A percentile compares a stretch with the other conserved stretches of the same genome.
These are phyloP conservation scores for Heterobasidion irregulare DNA, from an alignment of 1,284 basidiomycete genomes.

Conservation along the genomic window DNA sequence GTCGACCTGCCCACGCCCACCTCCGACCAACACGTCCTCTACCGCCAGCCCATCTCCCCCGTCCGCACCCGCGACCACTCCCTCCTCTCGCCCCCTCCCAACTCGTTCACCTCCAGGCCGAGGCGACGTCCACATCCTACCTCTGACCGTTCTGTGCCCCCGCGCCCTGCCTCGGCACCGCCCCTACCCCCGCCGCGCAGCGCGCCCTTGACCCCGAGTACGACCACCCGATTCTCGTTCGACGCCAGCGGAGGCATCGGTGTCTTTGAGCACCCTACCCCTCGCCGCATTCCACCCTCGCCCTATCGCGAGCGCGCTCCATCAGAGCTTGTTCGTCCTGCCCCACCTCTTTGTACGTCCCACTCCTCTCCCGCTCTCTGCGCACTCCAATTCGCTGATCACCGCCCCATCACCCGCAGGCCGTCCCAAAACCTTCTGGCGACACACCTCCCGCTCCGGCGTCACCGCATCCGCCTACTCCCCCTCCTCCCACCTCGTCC, in stretches of 20 bases:
- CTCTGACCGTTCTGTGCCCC: background rate
- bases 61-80: conserved; percentile 9
- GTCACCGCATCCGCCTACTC: conserved; percentile 60
- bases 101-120: conserved; percentile 4
- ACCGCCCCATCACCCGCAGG: conserved; percentile 22
- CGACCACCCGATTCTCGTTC: conserved; percentile 2
- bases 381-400: background rate
- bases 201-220: conserved; percentile 20
- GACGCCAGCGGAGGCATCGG: background rate
- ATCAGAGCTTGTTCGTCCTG: conserved; percentile 32
- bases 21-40: background rate
- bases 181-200: conserved; percentile 11
- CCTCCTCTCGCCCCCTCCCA: conserved; percentile 7
- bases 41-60: background rate
- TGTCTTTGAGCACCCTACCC: conserved; percentile 8
- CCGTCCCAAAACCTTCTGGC: conserved; percentile 69
- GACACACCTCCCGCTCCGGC: conserved; percentile 55
- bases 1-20: background rate
- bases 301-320: conserved; percentile 15
- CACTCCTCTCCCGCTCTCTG: background rate
- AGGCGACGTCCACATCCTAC: background rate
- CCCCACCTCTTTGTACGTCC: conserved; percentile 54
- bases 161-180: background rate
- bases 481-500: conserved; percentile 57
- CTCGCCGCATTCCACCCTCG: conserved; percentile 18